Base-by-base conservation (phyloP, 495 filamentous ascomycete species). In the Aspergillus panamensis region DNA sequence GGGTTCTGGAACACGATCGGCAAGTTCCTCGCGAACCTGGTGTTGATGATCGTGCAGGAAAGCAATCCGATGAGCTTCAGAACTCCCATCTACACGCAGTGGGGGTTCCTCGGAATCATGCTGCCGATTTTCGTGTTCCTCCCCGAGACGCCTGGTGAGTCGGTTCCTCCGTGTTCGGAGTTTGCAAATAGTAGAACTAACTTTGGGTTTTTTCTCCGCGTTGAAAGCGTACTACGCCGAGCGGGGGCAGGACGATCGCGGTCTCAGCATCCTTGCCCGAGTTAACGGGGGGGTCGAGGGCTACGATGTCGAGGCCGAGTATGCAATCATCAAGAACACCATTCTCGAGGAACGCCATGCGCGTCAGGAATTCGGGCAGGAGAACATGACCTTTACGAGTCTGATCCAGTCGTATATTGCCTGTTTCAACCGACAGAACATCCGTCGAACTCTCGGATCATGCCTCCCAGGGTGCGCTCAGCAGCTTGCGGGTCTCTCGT, bases 301-400 rank as follows among this genome's bases (percentile, higher is more conserved):
- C 6, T 48, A 48, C 21, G 45, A 48, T 14, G 45, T 48, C 8
- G 19, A 69, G 61, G 40, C 35, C 37, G 51, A 44, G 17, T 53
- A 53, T 13, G 20, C 51, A n/a, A 53, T 53, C 35, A 53, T 53
- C 1, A 53, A 44, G 20, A 53, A 53, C 16, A 44, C 51, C 3
- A 53, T 53, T 42, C 19, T 53, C 8, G 51, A 20, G 9, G 37
- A 53, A 42, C 33, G 14, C 9, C 51, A 43, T 13, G 51, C 51
- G 21, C 51, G 51, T 16, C 19, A 42, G 17, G 51, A 53, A 8
- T 42, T 31, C 25, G 35, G 35, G 7, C n/a, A 53, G 20, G 31
- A 21, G 16, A 30, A 16, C 35, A 42, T 29, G 33, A 16, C n/a
- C 12, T 53, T 39, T 3, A 25, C 2, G 16, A 8, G 25, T 4